Evolutionary conservation across 2,329 filamentous ascomycete species (phyloP).

Genomic region (Ceratocystis cacaofunesta): DNA sequence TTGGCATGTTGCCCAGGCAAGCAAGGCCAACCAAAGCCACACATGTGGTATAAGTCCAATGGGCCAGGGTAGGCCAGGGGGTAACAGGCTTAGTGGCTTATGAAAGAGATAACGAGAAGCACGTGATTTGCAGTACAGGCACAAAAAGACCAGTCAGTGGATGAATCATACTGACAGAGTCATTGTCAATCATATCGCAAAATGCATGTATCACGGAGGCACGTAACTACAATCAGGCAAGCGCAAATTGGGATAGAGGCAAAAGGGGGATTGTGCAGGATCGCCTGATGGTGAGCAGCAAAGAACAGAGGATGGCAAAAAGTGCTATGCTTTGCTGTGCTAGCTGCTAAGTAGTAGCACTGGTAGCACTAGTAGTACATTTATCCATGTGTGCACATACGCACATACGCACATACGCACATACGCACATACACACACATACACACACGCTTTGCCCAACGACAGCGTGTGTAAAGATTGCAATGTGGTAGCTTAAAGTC

Average conservation of each 20-base stretch:
- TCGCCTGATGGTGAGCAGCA: neutral
- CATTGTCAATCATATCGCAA: neutral
- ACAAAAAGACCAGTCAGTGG: neutral
- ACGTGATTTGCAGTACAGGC: neutral
- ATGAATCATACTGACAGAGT: constrained; percentile 2
- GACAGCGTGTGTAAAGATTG: neutral
- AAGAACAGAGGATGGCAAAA: neutral
- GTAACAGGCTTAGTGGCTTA: neutral
- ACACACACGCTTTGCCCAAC: neutral
- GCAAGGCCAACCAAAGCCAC: neutral
- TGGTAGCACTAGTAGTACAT: too few relatives aligned
- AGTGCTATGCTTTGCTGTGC: too few relatives aligned
- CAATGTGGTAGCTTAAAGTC: neutral
- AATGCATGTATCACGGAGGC: neutral
- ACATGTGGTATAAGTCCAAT: neutral
- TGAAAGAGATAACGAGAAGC: neutral
- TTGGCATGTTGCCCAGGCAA: neutral
- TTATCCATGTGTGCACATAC: too few relatives aligned
- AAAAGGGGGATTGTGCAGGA: neutral
- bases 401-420: too few relatives aligned
- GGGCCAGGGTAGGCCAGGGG: neutral
- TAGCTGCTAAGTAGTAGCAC: too few relatives aligned
- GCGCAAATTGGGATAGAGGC: neutral
- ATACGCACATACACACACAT: neutral
- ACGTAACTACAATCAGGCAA: neutral